A percentile compares a stretch with the other conserved stretches of the same genome.
Evolutionary conservation across 2,329 filamentous ascomycete species (phyloP).

Genomic region (Epichloe sibirici): DNA sequence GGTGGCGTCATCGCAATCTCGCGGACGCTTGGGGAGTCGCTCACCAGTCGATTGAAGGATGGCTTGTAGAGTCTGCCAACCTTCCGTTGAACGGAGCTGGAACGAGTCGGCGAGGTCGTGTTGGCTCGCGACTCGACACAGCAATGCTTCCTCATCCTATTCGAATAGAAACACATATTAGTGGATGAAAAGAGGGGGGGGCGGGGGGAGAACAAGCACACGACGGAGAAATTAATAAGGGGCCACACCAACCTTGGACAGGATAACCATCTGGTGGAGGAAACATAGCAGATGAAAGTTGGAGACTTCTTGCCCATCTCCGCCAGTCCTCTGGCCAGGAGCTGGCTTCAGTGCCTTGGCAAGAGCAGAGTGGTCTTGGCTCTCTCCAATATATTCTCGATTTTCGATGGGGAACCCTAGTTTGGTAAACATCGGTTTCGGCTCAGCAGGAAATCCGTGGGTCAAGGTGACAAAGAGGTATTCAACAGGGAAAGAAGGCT

Average conservation of each 20-base stretch:
- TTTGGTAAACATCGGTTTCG: slow-evolving; percentile 64
- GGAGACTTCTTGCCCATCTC: slow-evolving; percentile 59
- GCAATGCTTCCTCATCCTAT: slow-evolving; percentile 77
- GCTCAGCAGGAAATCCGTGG: slow-evolving; percentile 80
- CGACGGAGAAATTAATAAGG: too few relatives aligned
- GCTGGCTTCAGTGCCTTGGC: slow-evolving; percentile 55
- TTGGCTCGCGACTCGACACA: slow-evolving; percentile 72
- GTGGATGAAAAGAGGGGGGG: not conserved
- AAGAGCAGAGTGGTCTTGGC: slow-evolving; percentile 62
- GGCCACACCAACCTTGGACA: slow-evolving; percentile 60
- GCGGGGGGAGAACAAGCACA: not conserved
- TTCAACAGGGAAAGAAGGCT: slow-evolving; percentile 90
- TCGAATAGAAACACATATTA: not conserved
- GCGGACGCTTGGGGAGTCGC: slow-evolving; percentile 69
- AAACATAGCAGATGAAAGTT: slow-evolving; percentile 94
- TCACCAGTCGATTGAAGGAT: slow-evolving; percentile 97
- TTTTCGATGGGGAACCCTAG: slow-evolving; percentile 83
- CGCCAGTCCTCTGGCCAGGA: slow-evolving; percentile 44
- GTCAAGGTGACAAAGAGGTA: slow-evolving; percentile 93
- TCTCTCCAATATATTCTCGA: slow-evolving; percentile 72
- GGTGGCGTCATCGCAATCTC: slow-evolving; percentile 25
- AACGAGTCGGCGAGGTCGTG: slow-evolving; percentile 72
- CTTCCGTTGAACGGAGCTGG: slow-evolving; percentile 72
- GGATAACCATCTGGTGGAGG: slow-evolving; percentile 64
- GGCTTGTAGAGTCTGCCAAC: slow-evolving; percentile 87